These are phyloP conservation scores for Syzygium aromaticum DNA, from an alignment of 345 rosid species.

Conservation along the genomic window DNA sequence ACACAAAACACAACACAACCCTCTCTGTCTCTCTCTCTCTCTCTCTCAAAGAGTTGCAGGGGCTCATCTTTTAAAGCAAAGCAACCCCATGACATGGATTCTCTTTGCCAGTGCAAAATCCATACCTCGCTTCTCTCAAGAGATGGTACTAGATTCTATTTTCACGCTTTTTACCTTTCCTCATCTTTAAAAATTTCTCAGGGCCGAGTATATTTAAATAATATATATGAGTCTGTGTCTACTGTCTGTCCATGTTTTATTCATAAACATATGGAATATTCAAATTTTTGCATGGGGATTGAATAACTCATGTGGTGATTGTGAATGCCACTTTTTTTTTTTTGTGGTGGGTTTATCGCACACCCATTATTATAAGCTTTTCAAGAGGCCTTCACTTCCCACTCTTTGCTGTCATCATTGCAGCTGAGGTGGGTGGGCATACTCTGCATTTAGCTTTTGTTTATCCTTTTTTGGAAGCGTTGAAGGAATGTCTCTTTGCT, in stretches of 20 bases:
- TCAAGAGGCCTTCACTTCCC: slow-evolving; percentile 17
- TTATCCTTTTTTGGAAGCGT: slow-evolving; percentile 12
- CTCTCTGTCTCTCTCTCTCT: neutral
- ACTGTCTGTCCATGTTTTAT: neutral
- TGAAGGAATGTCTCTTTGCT: slow-evolving; percentile 33
- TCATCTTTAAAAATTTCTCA: neutral
- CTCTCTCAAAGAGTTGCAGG: neutral
- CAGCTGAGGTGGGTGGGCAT: slow-evolving; percentile 33
- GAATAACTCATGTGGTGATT: neutral
- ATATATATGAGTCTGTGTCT: neutral
- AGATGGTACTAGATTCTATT: slow-evolving; percentile 37
- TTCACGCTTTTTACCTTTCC: slow-evolving; percentile 3
- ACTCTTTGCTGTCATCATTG: slow-evolving; percentile 29
- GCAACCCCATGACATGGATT: slow-evolving; percentile 32
- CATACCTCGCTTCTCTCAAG: slow-evolving; percentile 33
- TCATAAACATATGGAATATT: neutral
- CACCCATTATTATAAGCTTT: slow-evolving; percentile 8
- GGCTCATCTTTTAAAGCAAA: slow-evolving; percentile 50
- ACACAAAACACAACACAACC: slow-evolving; percentile 4
- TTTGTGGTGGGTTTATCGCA: neutral
- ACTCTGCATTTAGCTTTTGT: neutral
- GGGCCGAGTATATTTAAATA: neutral
- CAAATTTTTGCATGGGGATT: slow-evolving; percentile 27
- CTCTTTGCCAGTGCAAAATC: slow-evolving; percentile 39
- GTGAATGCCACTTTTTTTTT: neutral